Percentiles rank a stretch among this genome's conserved stretches.
Conservation (phyloP, 78 protist species). For the slime mould (Dictyostelium discoideum) region DNA sequence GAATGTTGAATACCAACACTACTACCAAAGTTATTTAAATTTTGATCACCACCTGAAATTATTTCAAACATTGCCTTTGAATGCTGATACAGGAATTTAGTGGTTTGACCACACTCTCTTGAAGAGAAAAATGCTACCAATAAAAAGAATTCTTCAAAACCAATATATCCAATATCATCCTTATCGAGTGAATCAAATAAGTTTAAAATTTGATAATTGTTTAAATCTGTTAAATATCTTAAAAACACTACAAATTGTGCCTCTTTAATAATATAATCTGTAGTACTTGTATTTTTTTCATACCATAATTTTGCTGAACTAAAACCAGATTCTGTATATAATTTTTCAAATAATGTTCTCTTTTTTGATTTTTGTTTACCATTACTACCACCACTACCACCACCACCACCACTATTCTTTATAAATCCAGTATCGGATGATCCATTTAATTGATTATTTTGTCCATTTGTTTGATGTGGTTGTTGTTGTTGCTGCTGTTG, state of each 20-base stretch:
- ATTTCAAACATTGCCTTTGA: constrained; percentile 60
- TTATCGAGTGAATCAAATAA: constrained; percentile 62
- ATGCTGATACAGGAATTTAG: constrained; percentile 69
- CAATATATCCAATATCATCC: constrained; percentile 49
- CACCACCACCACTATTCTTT: background rate
- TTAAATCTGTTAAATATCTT: constrained; percentile 50
- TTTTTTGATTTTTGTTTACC: constrained; percentile 8
- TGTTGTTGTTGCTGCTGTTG: background rate
- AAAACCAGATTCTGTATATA: constrained; percentile 73
- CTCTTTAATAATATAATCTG: constrained; percentile 40
- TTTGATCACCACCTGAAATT: constrained; percentile 13
- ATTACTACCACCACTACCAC: background rate
- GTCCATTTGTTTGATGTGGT: background rate
- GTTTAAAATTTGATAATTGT: constrained; percentile 21
- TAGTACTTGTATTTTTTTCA: constrained; percentile 36
- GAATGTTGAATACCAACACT: background rate
- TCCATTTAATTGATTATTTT: background rate
- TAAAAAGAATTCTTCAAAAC: constrained; percentile 69
- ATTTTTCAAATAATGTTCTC: constrained; percentile 56
- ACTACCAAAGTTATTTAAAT: background rate
- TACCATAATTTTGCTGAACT: constrained; percentile 42
- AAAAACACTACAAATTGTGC: constrained; percentile 30
- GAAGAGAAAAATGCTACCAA: constrained; percentile 29
- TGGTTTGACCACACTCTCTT: constrained; percentile 68
- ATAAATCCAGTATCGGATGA: background rate